Conservation (phyloP, 257 asterid species). For the Henckelia pumila region DNA sequence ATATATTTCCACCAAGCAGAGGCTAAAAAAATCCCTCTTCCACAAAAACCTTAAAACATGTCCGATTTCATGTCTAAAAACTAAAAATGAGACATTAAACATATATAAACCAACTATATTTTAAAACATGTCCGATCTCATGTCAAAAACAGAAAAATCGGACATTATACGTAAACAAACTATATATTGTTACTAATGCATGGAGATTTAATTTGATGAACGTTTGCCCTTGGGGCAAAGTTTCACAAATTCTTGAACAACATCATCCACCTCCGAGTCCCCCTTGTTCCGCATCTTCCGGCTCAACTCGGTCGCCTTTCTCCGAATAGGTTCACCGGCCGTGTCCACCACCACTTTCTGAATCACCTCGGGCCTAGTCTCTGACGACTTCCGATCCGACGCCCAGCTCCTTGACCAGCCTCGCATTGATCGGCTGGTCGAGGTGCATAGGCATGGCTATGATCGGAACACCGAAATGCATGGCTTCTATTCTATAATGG, state of each 20-base stretch:
- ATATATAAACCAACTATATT: too few species aligned
- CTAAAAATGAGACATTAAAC: too few species aligned
- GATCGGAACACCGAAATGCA: slow-evolving; percentile 47
- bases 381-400: slow-evolving; percentile 37
- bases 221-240: slow-evolving; percentile 8
- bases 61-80: too few species aligned
- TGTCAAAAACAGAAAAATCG: too few species aligned
- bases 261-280: slow-evolving; percentile 42
- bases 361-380: slow-evolving; percentile 27
- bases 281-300: slow-evolving; percentile 31
- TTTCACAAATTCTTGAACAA: slow-evolving; percentile 32
- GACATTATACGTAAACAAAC: too few species aligned
- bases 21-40: too few species aligned
- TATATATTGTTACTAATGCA: too few species aligned
- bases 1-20: too few species aligned
- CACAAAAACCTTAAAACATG: too few species aligned
- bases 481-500: slow-evolving; percentile 44
- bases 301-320: slow-evolving; percentile 26
- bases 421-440: slow-evolving; percentile 45
- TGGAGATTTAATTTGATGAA: background rate
- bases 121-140: too few species aligned
- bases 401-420: slow-evolving; percentile 26
- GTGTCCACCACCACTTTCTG: slow-evolving; percentile 30
- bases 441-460: slow-evolving; percentile 49
- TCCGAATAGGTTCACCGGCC: slow-evolving; percentile 27